Percentiles rank a stretch among this genome's conserved stretches.
Conservation (phyloP, 805 yeast species). For the Candida anglica region DNA sequence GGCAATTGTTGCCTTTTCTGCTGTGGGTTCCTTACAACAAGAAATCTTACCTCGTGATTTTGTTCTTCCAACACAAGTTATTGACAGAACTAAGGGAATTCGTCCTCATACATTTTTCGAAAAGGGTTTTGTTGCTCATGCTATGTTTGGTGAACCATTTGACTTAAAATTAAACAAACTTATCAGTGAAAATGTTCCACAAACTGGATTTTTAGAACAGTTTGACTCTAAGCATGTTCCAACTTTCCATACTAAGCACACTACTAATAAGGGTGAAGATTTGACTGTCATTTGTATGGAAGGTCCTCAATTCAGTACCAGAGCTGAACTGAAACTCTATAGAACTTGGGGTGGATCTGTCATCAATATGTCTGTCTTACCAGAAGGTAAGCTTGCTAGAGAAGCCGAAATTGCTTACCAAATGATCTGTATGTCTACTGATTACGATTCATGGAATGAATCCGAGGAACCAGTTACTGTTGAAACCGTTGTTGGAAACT, state of each 20-base stretch:
- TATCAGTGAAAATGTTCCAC: slow-evolving; percentile 47
- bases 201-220: slow-evolving; percentile 50
- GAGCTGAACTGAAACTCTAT: slow-evolving; percentile 92
- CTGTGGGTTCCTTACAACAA: slow-evolving; percentile 91
- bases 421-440: slow-evolving; percentile 99
- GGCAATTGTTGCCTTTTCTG: slow-evolving; percentile 87
- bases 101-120: slow-evolving; percentile 88
- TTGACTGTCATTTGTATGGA: slow-evolving; percentile 94
- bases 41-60: slow-evolving; percentile 93
- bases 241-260: slow-evolving; percentile 58
- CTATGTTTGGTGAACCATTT: slow-evolving; percentile 96
- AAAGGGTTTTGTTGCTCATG: slow-evolving; percentile 93
- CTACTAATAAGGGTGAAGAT: slow-evolving; percentile 62
- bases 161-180: slow-evolving; percentile 68
- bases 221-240: slow-evolving; percentile 39
- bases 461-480: slow-evolving; percentile 95
- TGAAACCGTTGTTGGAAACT: slow-evolving; percentile 91
- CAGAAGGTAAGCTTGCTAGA: slow-evolving; percentile 95
- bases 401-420: slow-evolving; percentile 97
- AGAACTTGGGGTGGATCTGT: slow-evolving; percentile 88
- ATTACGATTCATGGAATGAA: slow-evolving; percentile 98
- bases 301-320: slow-evolving; percentile 96
- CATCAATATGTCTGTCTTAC: slow-evolving; percentile 94
- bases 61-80: slow-evolving; percentile 93
- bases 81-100: slow-evolving; percentile 95